phyloP scores from a whole-genome alignment of 495 filamentous ascomycete species.

The Xylona heveae region DNA sequence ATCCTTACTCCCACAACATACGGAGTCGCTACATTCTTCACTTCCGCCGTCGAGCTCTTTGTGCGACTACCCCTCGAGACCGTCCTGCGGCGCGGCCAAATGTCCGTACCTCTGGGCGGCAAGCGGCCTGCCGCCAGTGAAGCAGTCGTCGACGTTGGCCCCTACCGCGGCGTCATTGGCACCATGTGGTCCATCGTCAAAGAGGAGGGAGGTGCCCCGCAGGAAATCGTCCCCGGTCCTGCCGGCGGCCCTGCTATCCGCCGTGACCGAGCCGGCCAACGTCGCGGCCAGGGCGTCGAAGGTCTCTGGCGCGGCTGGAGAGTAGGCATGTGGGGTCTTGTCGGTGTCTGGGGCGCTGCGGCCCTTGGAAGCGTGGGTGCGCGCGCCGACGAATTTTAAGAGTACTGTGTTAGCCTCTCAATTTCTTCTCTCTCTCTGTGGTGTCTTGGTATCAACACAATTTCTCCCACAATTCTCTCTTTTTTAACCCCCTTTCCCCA shows the following conservation, averaged over 20 bases:
- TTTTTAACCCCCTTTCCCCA: too few relatives aligned
- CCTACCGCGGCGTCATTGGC: conserved; percentile 61
- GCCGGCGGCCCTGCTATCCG: conserved; percentile 18
- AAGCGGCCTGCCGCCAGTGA: conserved; percentile 11
- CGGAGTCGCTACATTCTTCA: conserved; percentile 54
- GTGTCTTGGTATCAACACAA: background rate
- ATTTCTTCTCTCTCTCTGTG: background rate
- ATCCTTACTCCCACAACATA: conserved; percentile 61
- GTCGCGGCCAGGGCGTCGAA: conserved; percentile 65
- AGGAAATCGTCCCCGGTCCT: conserved; percentile 6
- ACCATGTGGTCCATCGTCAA: conserved; percentile 74
- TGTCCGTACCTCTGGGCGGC: conserved; percentile 25
- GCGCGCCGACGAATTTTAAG: conserved; percentile 28
- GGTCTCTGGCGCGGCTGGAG: conserved; percentile 89
- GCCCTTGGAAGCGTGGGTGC: conserved; percentile 29
- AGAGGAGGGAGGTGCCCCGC: conserved; percentile 44
- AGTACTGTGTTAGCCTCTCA: background rate
- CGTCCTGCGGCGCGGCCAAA: conserved; percentile 70
- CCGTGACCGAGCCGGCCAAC: conserved; percentile 14
- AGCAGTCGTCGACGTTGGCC: conserved; percentile 51
- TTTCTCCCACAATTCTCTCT: too few relatives aligned
- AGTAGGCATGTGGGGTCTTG: conserved; percentile 85
- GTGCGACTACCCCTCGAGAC: conserved; percentile 81
- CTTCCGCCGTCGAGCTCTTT: conserved; percentile 57
- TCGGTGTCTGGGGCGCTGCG: conserved; percentile 63